phyloP scores from a whole-genome alignment of 2,329 filamentous ascomycete species.

The Claviceps pazoutovae region DNA sequence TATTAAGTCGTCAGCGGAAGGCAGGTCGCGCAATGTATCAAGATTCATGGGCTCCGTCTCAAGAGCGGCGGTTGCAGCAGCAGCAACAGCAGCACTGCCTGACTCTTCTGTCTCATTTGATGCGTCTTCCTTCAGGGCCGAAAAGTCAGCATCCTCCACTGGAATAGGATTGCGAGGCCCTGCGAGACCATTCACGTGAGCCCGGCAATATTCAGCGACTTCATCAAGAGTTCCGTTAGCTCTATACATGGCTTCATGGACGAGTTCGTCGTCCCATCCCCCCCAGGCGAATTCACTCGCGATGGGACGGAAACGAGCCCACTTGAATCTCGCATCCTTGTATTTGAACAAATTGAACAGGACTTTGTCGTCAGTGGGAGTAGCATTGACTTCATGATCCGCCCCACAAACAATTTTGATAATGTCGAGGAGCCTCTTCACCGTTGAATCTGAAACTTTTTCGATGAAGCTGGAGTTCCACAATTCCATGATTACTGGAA shows the following conservation, averaged over 20 bases:
- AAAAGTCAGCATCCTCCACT: conserved; percentile 35
- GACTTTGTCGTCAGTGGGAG: conserved; percentile 41
- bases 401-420: conserved; percentile 63
- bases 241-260: conserved; percentile 67
- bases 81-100: conserved; percentile 9
- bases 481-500: conserved; percentile 61
- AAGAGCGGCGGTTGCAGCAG: conserved; percentile 8
- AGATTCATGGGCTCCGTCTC: conserved; percentile 26
- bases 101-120: conserved; percentile 11
- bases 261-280: conserved; percentile 42
- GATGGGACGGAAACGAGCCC: conserved; percentile 21
- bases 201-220: conserved; percentile 62
- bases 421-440: conserved; percentile 71
- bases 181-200: conserved; percentile 41
- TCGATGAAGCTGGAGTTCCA: conserved; percentile 82
- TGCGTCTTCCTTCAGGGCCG: conserved; percentile 17
- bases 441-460: conserved; percentile 60
- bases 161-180: conserved; percentile 56
- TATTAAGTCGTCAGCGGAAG: conserved; percentile 2
- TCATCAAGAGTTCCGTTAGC: conserved; percentile 51
- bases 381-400: conserved; percentile 57
- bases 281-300: conserved; percentile 20
- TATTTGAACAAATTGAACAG: conserved; percentile 30
- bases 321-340: conserved; percentile 30
- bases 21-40: conserved; percentile 16